These are phyloP conservation scores for Solanum chmielewskii DNA, from an alignment of 257 asterid genomes.

Conservation along the genomic window DNA sequence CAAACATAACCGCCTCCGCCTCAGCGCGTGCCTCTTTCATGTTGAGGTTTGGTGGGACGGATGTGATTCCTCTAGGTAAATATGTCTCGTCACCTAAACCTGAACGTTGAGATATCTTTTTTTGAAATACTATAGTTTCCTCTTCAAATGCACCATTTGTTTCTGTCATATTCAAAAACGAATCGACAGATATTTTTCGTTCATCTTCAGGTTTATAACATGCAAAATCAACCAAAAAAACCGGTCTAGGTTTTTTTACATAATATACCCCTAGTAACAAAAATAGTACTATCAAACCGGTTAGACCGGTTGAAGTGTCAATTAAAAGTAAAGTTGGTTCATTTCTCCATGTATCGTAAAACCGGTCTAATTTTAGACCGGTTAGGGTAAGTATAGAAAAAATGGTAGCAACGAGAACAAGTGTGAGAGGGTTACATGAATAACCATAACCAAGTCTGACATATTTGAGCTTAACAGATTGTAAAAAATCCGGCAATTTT, in stretches of 20 bases:
- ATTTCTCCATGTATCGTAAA: slow-evolving; percentile 17
- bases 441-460: slow-evolving; percentile 70
- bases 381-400: slow-evolving; percentile 20
- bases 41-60: slow-evolving; percentile 19
- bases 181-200: slow-evolving; percentile 19
- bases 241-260: slow-evolving; percentile 26
- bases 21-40: slow-evolving; percentile 31
- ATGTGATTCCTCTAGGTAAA: slow-evolving; percentile 16
- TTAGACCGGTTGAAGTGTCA: slow-evolving; percentile 28
- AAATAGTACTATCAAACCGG: slow-evolving; percentile 12
- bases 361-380: slow-evolving; percentile 14
- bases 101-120: slow-evolving; percentile 9
- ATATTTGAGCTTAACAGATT: slow-evolving; percentile 38
- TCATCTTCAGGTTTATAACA: slow-evolving; percentile 44
- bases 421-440: slow-evolving; percentile 41
- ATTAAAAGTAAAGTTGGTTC: slow-evolving; percentile 1
- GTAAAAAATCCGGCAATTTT: slow-evolving; percentile 28
- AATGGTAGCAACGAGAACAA: slow-evolving; percentile 8
- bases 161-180: slow-evolving; percentile 27
- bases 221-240: slow-evolving; percentile 40
- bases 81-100: slow-evolving; percentile 44
- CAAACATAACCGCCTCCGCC: slow-evolving; percentile 47
- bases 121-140: slow-evolving; percentile 11
- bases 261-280: slow-evolving; percentile 39
- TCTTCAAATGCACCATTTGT: slow-evolving; percentile 13